phyloP scores from a whole-genome alignment of 371 early-diverging fungal genomes.

The Rhizopus delemar region DNA sequence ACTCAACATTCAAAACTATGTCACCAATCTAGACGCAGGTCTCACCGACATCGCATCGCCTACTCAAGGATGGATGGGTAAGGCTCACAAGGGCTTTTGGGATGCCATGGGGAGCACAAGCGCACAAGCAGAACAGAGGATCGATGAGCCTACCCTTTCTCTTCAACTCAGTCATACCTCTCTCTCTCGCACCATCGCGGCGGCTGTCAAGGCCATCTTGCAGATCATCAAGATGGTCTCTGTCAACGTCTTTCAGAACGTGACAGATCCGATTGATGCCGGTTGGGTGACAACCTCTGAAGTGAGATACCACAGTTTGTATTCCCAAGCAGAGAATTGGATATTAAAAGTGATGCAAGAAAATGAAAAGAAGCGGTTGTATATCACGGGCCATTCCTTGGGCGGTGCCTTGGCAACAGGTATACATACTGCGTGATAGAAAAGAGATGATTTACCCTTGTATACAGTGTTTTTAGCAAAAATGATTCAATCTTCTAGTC shows the following conservation, averaged over 20 bases:
- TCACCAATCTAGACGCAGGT: slow-evolving; percentile 52
- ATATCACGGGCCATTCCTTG: slow-evolving; percentile 42
- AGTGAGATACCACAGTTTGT: slow-evolving; percentile 32
- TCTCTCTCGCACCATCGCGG: slow-evolving; percentile 29
- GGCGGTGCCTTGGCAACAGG: slow-evolving; percentile 47
- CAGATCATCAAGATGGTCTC: slow-evolving; percentile 30
- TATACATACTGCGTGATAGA: slow-evolving; percentile 1
- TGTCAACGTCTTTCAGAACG: slow-evolving; percentile 35
- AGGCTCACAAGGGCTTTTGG: slow-evolving; percentile 59
- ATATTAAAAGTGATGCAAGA: slow-evolving; percentile 21
- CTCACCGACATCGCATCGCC: slow-evolving; percentile 29
- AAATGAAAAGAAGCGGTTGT: slow-evolving; percentile 24
- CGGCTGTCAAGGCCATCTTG: slow-evolving; percentile 31
- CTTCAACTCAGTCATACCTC: slow-evolving; percentile 38
- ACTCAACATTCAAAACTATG: slow-evolving; percentile 60
- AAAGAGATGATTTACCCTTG: no score
- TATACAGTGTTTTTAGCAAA: slow-evolving; percentile 54
- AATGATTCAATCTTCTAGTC: slow-evolving; percentile 55
- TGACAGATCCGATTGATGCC: slow-evolving; percentile 48
- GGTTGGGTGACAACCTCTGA: slow-evolving; percentile 37
- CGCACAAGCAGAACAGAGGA: not conserved
- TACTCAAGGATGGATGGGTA: slow-evolving; percentile 35
- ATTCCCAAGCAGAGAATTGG: slow-evolving; percentile 37
- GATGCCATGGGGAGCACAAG: slow-evolving; percentile 51
- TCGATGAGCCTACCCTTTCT: slow-evolving; percentile 16